Evolutionary conservation across 148 eudicot genomes (phyloP), one percentile per base, ranked within the genome.

Genomic region (Rhododendron mucronatum): DNA sequence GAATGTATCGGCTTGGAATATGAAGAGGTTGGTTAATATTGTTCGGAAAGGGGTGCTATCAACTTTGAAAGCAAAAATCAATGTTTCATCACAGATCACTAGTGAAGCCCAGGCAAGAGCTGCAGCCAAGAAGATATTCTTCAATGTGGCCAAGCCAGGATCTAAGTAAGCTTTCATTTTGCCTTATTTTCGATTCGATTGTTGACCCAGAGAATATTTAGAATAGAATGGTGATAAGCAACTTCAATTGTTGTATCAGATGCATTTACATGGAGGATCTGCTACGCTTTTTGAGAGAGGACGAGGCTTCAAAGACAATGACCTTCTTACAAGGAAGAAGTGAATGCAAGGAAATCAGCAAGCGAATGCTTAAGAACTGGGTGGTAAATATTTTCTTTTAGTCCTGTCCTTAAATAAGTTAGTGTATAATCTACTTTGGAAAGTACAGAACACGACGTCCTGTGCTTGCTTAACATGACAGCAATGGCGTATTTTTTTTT

Each of bases 1-100:
- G 89, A 92, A 93, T 53, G 86, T 92, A 2, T 93, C 95, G 4
- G 94, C 96, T 37, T 92, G 94, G 94, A 93, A 92, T 55, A 92
- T 93, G 94, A 93, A 91, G 90, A 89, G 92, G 90, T 59, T 90
- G 90, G 91, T 91, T 89, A 88, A 82, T 41, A 84, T 86, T 77
- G 90, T 89, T 35, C 73, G 92, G 11, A 89, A 91, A 41, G 91
- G 93, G 8, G 87, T 85, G 4, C 39, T 93, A 10, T 89, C 90
- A 1, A 93, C 96, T 85, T 81, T 91, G 55, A 92, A 92, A 75
- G 94, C 88, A 82, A 89, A 86, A 12, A 69, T 86, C 20, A 84
- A 89, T 3, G 91, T 85, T 77, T 33, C 81, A 11, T 15, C 79
- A 67, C 90, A 86, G 44, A 93, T 93, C 80, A 86, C 88, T 2